phyloP scores from a whole-genome alignment of 176 grass and related monocot genomes.

The Lolium perenne region DNA sequence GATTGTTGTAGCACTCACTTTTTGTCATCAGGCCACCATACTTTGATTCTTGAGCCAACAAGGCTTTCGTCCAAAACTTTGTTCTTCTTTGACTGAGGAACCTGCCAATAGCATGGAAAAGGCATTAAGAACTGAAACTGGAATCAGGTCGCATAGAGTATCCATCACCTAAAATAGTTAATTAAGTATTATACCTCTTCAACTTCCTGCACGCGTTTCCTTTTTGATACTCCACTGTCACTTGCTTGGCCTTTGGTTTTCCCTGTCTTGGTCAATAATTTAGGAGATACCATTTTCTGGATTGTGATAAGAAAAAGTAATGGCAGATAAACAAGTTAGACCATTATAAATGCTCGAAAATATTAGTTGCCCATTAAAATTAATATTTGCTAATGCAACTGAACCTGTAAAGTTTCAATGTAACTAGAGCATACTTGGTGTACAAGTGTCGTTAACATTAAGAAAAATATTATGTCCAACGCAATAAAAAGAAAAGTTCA shows the following conservation, averaged over 20 bases:
- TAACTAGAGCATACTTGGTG: constrained; percentile 17
- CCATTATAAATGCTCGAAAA: constrained; percentile 11
- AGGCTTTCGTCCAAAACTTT: constrained; percentile 57
- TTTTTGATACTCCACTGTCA: constrained; percentile 58
- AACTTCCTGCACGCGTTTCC: constrained; percentile 53
- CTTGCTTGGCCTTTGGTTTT: constrained; percentile 60
- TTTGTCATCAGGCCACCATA: constrained; percentile 92
- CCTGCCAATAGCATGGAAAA: constrained; percentile 46
- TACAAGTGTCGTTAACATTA: neutral
- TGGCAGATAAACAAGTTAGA: constrained; percentile 29
- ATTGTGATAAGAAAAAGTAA: constrained; percentile 30
- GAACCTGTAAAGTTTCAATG: neutral
- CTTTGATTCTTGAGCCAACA: constrained; percentile 76
- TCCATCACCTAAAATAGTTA: constrained; percentile 6
- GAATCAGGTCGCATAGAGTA: constrained; percentile 34
- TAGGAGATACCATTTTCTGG: constrained; percentile 62
- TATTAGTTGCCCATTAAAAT: neutral
- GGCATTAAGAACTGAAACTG: neutral
- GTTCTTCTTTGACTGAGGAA: constrained; percentile 48
- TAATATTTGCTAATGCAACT: constrained; percentile 10
- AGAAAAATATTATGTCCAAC: constrained; percentile 20
- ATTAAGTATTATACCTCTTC: constrained; percentile 55
- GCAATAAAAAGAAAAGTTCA: constrained; percentile 7
- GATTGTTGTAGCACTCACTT: constrained; percentile 51
- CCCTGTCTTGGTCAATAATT: constrained; percentile 34